Percentiles rank a stretch among this genome's conserved stretches.
These are phyloP conservation scores for Pleurotus djamor DNA, from an alignment of 768 basidiomycete species.

Conservation along the genomic window DNA sequence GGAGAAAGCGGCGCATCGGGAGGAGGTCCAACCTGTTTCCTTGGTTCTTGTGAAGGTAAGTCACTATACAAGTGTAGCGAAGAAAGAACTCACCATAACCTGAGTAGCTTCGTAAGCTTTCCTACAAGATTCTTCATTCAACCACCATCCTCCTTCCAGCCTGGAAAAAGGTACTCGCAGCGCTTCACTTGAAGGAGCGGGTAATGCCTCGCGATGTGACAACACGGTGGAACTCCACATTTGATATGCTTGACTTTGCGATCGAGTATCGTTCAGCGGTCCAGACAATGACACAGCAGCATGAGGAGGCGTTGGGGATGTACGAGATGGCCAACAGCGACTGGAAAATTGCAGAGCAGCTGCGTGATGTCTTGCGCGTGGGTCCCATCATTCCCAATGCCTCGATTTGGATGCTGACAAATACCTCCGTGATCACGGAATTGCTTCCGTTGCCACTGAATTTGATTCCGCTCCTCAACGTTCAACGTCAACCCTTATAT, in stretches of 20 bases:
- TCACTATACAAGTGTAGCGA: background rate
- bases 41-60: conserved; percentile 10
- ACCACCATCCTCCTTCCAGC: conserved; percentile 24
- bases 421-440: too few species aligned
- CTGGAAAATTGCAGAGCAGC: conserved; percentile 15
- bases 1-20: conserved; percentile 1
- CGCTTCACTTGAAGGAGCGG: conserved; percentile 4
- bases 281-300: conserved; percentile 13
- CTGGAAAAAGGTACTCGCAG: conserved; percentile 18
- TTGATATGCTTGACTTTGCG: conserved; percentile 24
- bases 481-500: background rate
- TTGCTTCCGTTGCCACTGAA: too few species aligned
- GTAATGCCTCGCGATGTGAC: conserved; percentile 30
- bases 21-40: background rate
- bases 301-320: conserved; percentile 7
- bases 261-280: conserved; percentile 17
- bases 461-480: too few species aligned
- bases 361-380: background rate
- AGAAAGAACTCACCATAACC: background rate
- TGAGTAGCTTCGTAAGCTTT: conserved; percentile 16
- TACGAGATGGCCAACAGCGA: conserved; percentile 14
- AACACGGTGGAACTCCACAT: conserved; percentile 33
- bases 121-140: conserved; percentile 22
- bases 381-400: too few species aligned
- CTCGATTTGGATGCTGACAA: background rate